phyloP scores from a whole-genome alignment of 495 filamentous ascomycete species.

The Thozetella sp. region DNA sequence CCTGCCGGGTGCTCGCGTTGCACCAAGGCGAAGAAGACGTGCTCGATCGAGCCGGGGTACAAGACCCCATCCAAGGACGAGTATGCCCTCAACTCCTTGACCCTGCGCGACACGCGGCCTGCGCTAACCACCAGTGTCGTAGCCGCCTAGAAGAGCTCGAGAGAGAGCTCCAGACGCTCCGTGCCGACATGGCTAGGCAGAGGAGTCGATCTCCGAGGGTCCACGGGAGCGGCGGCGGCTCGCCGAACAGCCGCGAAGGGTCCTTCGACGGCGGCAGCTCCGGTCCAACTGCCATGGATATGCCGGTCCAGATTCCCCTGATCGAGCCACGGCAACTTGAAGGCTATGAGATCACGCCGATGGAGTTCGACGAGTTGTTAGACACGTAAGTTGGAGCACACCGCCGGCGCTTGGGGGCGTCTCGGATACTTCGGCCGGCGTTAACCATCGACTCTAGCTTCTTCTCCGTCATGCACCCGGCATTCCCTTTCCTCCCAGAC shows the following conservation, averaged over 20 bases:
- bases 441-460: background rate
- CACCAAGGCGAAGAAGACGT: background rate
- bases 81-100: background rate
- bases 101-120: background rate
- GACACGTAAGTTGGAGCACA: background rate
- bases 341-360: background rate
- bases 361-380: background rate
- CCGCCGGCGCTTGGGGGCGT: too few relatives aligned
- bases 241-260: background rate
- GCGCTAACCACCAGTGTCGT: background rate
- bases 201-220: background rate
- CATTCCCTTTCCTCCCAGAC: slow-evolving; percentile 1
- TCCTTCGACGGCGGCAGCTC: background rate
- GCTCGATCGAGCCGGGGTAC: slow-evolving; percentile 3
- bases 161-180: background rate
- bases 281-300: background rate
- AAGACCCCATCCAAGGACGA: slow-evolving; percentile 1
- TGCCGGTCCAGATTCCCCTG: background rate
- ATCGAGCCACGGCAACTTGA: background rate
- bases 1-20: background rate
- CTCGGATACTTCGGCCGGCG: too few relatives aligned
- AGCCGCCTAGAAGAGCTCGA: background rate
- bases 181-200: background rate
- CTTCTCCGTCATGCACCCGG: background rate
- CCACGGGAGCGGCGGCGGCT: background rate